Conservation (phyloP, 2,329 filamentous ascomycete genomes). For the Cephalotrichum gorgonifer region DNA sequence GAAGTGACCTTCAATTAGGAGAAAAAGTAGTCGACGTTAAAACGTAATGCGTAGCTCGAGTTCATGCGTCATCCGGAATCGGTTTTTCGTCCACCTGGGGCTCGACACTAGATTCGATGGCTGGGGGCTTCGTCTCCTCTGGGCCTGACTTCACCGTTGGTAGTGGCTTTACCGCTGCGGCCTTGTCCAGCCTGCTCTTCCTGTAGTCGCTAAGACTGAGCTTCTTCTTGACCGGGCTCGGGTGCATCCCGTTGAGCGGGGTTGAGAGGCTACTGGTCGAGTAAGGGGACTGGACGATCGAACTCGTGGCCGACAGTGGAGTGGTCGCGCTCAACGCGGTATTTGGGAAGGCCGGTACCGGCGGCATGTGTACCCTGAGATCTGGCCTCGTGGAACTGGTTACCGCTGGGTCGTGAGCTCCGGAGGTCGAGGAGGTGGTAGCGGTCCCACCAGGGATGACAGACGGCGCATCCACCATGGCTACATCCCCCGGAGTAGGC, state of each 20-base stretch:
- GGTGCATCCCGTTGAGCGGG: constrained; percentile 36
- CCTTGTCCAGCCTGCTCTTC: constrained; percentile 43
- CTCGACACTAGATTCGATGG: not conserved
- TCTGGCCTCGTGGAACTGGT: constrained; percentile 26
- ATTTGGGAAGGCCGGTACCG: constrained; percentile 38
- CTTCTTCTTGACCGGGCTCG: constrained; percentile 58
- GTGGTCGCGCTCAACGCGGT: constrained; percentile 26
- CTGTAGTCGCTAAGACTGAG: constrained; percentile 56
- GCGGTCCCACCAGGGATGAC: not conserved
- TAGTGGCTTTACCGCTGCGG: constrained; percentile 22
- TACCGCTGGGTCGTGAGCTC: not conserved
- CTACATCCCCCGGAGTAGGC: constrained; percentile 1
- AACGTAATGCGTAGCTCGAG: not conserved
- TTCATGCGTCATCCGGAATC: not conserved
- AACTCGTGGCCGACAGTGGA: constrained; percentile 32
- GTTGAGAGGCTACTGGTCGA: constrained; percentile 26
- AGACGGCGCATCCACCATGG: not conserved
- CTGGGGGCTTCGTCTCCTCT: constrained; percentile 5
- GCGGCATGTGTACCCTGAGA: constrained; percentile 45
- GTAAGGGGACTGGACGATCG: constrained; percentile 39
- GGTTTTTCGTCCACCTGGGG: not conserved
- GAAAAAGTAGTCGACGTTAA: not conserved
- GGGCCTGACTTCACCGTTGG: constrained; percentile 9
- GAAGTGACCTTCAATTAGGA: not conserved
- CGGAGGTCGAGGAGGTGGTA: not conserved